Evolutionary conservation across 2,329 filamentous ascomycete genomes (phyloP), one percentile per base, ranked within the genome.

Genomic region (Paraphaeosphaeria sporulosa): DNA sequence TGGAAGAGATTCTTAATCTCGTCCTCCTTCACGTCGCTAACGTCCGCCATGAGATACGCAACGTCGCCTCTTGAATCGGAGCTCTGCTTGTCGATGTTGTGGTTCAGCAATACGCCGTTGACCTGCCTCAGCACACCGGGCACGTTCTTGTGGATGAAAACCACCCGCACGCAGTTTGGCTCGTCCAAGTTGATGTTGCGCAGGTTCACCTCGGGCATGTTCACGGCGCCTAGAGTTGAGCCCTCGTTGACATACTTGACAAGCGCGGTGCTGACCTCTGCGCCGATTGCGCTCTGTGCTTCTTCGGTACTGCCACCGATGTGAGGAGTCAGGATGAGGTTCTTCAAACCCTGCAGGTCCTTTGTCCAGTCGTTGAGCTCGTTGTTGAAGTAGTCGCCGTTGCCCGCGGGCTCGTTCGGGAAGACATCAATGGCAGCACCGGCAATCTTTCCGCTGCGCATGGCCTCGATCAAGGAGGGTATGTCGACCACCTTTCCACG

Each of bases 81-180:
- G 83, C 96, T 98, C 81, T 99, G 95, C 85, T 98, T 98, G 82
- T 97, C 94, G 70, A 99, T 94, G 78, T 99, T 99, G 84, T 99
- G 94, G 73, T 96, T 89, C 46, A 91, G 92, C 50, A 99, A 86
- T 64, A 98, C 93, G 73, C 95, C 92, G 84, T 99, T 99, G 67
- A 99, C 95, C 82, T 90, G 92, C 74, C 93, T 88, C 78, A 99
- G 84, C 64, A 99, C 95, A 84, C 95, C 95, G 50, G 95, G 95
- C 23, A 98, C 88, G 81, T 99, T 99, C 80, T 90, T 91, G 82
- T 99, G 95, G 70, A 99, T 96, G 80, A 94, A 99, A 73, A 98
- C 94, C 65, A 98, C 87, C 84, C 95, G 90, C 57, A 94, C 93
- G 77, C 95, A 91, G 76, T 97, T 89, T 25, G 90, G 87, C 81